Conservation (phyloP, 208 protist species). For the Balamuthia mandrillaris region DNA sequence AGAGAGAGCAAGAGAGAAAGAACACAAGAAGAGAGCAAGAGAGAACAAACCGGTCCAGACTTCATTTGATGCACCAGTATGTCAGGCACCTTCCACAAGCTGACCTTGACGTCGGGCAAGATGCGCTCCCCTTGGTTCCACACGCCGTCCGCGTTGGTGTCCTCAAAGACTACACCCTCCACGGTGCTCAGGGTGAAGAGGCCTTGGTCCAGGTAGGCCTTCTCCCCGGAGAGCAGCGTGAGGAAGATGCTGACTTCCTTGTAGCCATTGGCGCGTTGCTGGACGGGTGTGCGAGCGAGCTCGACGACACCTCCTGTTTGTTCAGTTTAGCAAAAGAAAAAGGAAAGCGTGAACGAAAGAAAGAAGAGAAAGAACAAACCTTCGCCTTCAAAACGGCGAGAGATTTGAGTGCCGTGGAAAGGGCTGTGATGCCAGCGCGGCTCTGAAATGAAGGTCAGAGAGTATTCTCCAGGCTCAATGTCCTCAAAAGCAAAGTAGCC, state of each 20-base stretch:
- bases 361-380: neutral
- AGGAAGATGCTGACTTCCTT: neutral
- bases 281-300: neutral
- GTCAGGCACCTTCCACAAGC: neutral
- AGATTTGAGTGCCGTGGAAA: neutral
- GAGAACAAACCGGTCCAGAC: neutral
- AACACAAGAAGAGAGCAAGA: too few relatives aligned
- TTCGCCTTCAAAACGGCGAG: neutral
- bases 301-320: too few relatives aligned
- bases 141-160: constrained; percentile 11
- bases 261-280: neutral
- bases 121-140: neutral
- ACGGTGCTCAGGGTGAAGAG: constrained; percentile 6
- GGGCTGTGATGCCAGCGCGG: neutral
- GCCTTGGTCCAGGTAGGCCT: neutral
- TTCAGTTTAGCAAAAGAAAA: neutral
- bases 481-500: constrained; percentile 11
- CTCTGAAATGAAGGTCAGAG: neutral
- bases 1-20: too few relatives aligned
- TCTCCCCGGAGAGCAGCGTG: neutral
- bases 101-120: neutral
- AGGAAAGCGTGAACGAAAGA: neutral
- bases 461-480: neutral
- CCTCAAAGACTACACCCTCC: constrained; percentile 17
- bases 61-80: neutral